Evolutionary conservation across 1,139 yeast species (phyloP).

Genomic region (Lodderomyces theae): DNA sequence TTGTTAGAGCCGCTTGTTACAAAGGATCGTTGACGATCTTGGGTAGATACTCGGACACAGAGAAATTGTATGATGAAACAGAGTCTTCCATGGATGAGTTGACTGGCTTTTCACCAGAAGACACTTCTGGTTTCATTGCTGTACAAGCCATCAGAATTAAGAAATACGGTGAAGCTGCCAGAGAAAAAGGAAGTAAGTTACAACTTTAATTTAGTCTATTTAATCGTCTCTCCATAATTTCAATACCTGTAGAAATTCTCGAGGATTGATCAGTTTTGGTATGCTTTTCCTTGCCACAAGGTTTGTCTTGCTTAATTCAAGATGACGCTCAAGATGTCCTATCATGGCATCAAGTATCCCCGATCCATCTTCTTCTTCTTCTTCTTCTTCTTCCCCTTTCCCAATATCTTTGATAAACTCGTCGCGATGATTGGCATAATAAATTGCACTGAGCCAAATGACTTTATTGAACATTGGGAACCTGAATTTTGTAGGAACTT

Average conservation of each 20-base stretch:
- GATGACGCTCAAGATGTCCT: constrained; percentile 24
- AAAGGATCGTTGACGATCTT: constrained; percentile 81
- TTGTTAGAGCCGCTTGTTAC: constrained; percentile 89
- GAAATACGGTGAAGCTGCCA: constrained; percentile 95
- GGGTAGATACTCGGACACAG: constrained; percentile 94
- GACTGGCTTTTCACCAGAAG: constrained; percentile 96
- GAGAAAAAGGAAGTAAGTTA: constrained; percentile 64
- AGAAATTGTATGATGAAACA: constrained; percentile 94
- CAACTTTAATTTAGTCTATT: constrained; percentile 19
- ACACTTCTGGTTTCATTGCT: constrained; percentile 95
- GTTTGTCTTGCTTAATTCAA: constrained; percentile 27
- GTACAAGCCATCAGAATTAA: constrained; percentile 97
- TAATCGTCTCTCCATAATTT: constrained; percentile 18
- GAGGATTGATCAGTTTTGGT: constrained; percentile 22
- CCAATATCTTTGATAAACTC: constrained; percentile 23
- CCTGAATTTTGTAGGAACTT: constrained; percentile 71
- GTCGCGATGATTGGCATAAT: constrained; percentile 29
- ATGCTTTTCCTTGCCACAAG: constrained; percentile 28
- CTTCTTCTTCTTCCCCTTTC: no score
- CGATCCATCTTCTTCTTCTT: constrained; percentile 4
- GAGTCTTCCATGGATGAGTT: constrained; percentile 99
- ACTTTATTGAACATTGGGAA: constrained; percentile 76
- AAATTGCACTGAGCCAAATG: constrained; percentile 62
- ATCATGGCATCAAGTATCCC: constrained; percentile 15
- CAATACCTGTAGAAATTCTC: constrained; percentile 18